phyloP scores from a whole-genome alignment of 192 early-diverging fungal species.

The Linnemannia exigua region DNA sequence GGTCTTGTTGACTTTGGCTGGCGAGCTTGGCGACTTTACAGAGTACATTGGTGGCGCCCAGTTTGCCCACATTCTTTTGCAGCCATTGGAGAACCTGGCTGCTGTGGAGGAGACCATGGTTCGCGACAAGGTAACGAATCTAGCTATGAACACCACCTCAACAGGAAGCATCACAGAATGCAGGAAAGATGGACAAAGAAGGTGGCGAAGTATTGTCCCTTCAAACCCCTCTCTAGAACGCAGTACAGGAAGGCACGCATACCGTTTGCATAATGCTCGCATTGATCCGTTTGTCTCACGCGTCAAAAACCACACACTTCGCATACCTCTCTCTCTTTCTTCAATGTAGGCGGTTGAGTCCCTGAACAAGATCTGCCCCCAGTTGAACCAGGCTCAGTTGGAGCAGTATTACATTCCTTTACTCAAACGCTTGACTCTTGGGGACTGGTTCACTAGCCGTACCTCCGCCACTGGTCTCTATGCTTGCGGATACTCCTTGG shows the following conservation, averaged over 20 bases:
- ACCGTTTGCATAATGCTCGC: background rate
- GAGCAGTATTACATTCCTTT: constrained; percentile 94
- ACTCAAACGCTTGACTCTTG: constrained; percentile 89
- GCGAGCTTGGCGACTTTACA: constrained; percentile 93
- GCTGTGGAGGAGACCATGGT: constrained; percentile 98
- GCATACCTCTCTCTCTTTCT: background rate
- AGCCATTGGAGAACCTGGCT: constrained; percentile 96
- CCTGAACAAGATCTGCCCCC: constrained; percentile 84
- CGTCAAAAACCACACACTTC: background rate
- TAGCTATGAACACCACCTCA: background rate
- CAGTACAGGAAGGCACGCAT: background rate
- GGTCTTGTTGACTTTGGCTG: constrained; percentile 92
- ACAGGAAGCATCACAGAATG: background rate
- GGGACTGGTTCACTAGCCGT: constrained; percentile 99
- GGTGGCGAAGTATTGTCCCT: background rate
- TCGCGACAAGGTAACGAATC: constrained; percentile 87
- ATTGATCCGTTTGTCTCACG: constrained; percentile 6
- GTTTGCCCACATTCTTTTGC: constrained; percentile 87
- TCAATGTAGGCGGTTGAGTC: constrained; percentile 92
- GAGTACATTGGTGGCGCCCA: constrained; percentile 93
- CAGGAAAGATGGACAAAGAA: background rate
- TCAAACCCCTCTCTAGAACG: background rate
- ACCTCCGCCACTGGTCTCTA: constrained; percentile 95
- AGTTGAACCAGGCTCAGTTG: constrained; percentile 83
- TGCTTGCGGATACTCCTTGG: constrained; percentile 83